These are phyloP conservation scores for Leptomonas pyrrhocoris DNA, from an alignment of 208 protist genomes.

Conservation along the genomic window DNA sequence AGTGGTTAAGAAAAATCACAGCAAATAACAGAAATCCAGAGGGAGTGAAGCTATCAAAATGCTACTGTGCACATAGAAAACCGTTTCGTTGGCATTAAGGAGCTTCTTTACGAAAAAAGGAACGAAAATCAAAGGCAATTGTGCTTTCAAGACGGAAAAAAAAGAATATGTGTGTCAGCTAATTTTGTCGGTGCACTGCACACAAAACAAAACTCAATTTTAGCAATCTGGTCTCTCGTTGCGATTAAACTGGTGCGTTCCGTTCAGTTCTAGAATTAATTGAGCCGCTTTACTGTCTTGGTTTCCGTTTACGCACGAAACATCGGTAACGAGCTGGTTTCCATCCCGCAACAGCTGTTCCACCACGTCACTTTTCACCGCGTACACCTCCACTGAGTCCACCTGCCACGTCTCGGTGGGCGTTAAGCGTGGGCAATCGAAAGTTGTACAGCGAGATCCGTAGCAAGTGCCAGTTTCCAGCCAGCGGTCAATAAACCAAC, in stretches of 20 bases:
- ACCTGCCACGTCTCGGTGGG: slow-evolving; percentile 50
- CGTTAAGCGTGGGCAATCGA: slow-evolving; percentile 51
- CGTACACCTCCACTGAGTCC: slow-evolving; percentile 65
- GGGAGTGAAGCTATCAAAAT: too few species aligned
- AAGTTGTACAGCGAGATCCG: slow-evolving; percentile 57
- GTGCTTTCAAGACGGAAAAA: too few species aligned
- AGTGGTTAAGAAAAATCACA: too few species aligned
- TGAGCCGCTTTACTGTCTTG: slow-evolving; percentile 44
- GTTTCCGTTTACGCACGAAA: slow-evolving; percentile 32
- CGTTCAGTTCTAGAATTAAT: slow-evolving; percentile 60
- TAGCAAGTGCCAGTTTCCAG: slow-evolving; percentile 57
- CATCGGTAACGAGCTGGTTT: neutral
- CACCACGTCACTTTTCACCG: slow-evolving; percentile 46
- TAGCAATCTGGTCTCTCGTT: slow-evolving; percentile 49
- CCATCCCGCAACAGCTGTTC: slow-evolving; percentile 12
- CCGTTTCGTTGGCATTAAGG: too few species aligned
- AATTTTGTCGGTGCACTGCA: too few species aligned
- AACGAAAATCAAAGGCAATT: too few species aligned
- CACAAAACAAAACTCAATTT: too few species aligned
- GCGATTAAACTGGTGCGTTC: slow-evolving; percentile 49
- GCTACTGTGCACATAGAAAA: too few species aligned
- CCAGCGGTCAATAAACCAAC: slow-evolving; percentile 78
- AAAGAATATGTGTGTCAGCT: too few species aligned
- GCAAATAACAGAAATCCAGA: too few species aligned
- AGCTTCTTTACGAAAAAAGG: too few species aligned